These are phyloP conservation scores for Solanum ossicruentum DNA, from an alignment of 257 asterid species.

Conservation along the genomic window DNA sequence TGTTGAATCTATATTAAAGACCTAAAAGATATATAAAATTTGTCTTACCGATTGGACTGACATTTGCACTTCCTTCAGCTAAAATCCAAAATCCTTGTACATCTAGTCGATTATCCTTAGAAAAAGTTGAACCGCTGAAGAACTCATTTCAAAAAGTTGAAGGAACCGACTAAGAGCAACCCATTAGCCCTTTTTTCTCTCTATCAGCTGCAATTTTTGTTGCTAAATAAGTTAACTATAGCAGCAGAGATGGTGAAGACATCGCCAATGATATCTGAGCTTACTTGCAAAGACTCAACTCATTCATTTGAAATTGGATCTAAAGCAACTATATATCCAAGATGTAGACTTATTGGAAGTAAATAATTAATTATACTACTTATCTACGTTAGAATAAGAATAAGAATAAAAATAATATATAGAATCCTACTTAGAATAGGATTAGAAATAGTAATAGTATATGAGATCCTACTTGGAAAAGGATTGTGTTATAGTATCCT, in stretches of 20 bases:
- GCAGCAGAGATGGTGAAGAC: neutral
- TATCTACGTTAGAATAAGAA: too few species aligned
- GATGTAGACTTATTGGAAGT: neutral
- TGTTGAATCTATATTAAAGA: too few species aligned
- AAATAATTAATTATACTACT: too few species aligned
- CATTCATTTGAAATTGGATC: neutral
- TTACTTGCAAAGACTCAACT: neutral
- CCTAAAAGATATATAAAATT: too few species aligned
- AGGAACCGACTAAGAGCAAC: neutral
- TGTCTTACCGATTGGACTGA: too few species aligned
- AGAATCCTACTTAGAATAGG: too few species aligned
- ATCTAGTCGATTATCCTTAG: constrained; percentile 90
- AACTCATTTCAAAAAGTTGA: neutral
- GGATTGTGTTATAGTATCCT: too few species aligned
- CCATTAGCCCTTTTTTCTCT: neutral
- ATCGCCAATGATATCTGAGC: neutral
- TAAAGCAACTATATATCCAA: neutral
- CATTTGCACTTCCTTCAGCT: constrained; percentile 16
- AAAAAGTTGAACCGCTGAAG: neutral
- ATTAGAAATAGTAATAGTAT: too few species aligned
- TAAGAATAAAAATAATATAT: too few species aligned
- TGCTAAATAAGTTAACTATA: neutral
- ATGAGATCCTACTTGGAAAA: too few species aligned
- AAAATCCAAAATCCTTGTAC: constrained; percentile 90
- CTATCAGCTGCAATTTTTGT: neutral